phyloP scores from a whole-genome alignment of 257 asterid species.

The Leonotis leonurus region DNA sequence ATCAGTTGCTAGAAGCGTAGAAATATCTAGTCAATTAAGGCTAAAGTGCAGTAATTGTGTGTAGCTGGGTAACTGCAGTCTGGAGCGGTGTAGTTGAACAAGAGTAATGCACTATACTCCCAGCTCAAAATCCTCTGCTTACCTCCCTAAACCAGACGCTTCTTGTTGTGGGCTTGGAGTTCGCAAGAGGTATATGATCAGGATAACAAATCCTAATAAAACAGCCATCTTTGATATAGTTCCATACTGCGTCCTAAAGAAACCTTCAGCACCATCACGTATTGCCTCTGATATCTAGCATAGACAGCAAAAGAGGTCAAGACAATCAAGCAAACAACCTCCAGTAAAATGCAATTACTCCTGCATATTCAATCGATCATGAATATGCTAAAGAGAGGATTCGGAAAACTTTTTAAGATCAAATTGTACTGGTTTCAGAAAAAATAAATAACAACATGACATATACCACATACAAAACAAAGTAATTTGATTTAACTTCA shows the following conservation, averaged over 20 bases:
- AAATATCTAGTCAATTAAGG: background rate
- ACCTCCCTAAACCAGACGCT: constrained; percentile 92
- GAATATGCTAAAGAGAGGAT: background rate
- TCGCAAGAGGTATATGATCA: constrained; percentile 78
- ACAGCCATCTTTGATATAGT: constrained; percentile 94
- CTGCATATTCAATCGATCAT: too few relatives aligned
- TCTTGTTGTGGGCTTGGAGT: constrained; percentile 88
- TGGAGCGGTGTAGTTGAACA: background rate
- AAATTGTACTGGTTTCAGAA: background rate
- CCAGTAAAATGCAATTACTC: too few relatives aligned
- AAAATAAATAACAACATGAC: too few relatives aligned
- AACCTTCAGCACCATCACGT: constrained; percentile 99
- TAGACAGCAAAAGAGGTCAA: constrained; percentile 30
- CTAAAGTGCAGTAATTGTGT: too few relatives aligned
- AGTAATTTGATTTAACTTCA: background rate
- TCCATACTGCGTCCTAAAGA: constrained; percentile 92
- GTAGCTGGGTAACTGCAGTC: background rate
- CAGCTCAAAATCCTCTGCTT: constrained; percentile 12
- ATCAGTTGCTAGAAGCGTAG: constrained; percentile 6
- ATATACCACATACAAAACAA: too few relatives aligned
- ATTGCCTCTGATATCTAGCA: constrained; percentile 96
- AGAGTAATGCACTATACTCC: background rate
- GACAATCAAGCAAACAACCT: constrained; percentile 7
- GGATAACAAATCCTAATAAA: constrained; percentile 61
- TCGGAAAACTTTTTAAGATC: background rate